A percentile compares a stretch with the other conserved stretches of the same genome.
These are phyloP conservation scores for Saccharum officinarum DNA, from an alignment of 176 grass and related monocot genomes.

Conservation along the genomic window DNA sequence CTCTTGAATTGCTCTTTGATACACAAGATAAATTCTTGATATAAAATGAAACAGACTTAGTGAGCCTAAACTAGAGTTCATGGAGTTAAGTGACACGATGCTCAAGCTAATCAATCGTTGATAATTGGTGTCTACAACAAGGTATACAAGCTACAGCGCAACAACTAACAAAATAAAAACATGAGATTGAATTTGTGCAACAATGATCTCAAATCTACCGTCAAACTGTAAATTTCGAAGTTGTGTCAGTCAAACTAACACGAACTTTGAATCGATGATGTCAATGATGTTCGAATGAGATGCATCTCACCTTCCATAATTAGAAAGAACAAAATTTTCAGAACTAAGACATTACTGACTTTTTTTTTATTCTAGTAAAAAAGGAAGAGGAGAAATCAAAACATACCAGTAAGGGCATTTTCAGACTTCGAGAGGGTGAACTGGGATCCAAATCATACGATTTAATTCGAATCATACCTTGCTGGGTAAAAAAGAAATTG, in stretches of 20 bases:
- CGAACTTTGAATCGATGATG: not conserved
- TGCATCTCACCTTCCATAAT: too few relatives aligned
- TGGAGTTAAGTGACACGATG: not conserved
- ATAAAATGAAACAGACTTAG: not conserved
- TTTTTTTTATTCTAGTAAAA: not conserved
- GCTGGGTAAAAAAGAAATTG: not conserved
- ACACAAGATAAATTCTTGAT: not conserved
- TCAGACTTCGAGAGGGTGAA: not conserved
- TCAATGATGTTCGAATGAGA: not conserved
- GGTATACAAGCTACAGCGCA: too few relatives aligned
- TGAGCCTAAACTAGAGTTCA: not conserved
- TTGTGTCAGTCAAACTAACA: not conserved
- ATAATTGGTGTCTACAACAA: not conserved
- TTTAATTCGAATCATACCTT: not conserved
- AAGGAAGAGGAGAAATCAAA: not conserved
- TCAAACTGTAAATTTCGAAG: not conserved
- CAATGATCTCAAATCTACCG: not conserved
- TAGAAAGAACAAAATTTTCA: not conserved
- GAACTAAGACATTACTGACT: not conserved
- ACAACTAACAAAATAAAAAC: not conserved
- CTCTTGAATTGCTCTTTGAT: not conserved
- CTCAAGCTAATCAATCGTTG: not conserved
- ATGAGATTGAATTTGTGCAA: not conserved
- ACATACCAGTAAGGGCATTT: not conserved
- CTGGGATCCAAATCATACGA: not conserved